phyloP scores from a whole-genome alignment of 2,329 filamentous ascomycete species.

The Orbilia oligospora region DNA sequence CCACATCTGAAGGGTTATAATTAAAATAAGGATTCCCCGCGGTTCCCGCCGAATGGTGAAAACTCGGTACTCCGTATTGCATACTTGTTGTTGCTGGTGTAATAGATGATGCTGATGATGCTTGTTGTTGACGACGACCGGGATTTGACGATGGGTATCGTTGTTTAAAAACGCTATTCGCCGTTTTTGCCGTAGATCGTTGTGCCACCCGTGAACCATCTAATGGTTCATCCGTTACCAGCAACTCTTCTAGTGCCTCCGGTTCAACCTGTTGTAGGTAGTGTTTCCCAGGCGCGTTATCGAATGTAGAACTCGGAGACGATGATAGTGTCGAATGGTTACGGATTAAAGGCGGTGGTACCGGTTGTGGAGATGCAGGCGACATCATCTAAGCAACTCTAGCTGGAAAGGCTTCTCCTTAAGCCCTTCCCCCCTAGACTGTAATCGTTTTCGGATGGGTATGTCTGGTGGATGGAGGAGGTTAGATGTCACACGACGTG shows the following conservation, averaged over 20 bases:
- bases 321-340: slow-evolving; percentile 44
- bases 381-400: slow-evolving; percentile 23
- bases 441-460: slow-evolving; percentile 5
- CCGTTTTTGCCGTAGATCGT: background rate
- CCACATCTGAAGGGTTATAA: slow-evolving; percentile 54
- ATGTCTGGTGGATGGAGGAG: slow-evolving; percentile 9
- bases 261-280: slow-evolving; percentile 55
- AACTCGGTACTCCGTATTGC: slow-evolving; percentile 57
- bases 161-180: background rate
- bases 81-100: slow-evolving; percentile 6
- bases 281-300: slow-evolving; percentile 57
- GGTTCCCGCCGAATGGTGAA: slow-evolving; percentile 47
- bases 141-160: slow-evolving; percentile 14
- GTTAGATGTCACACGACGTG: slow-evolving; percentile 48
- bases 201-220: background rate
- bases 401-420: background rate
- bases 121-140: slow-evolving; percentile 1
- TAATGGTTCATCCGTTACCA: background rate
- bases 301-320: slow-evolving; percentile 39
- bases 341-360: slow-evolving; percentile 35
- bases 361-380: slow-evolving; percentile 40
- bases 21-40: slow-evolving; percentile 43
- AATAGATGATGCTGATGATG: no score
- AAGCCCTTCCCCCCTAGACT: background rate
- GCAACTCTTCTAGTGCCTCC: slow-evolving; percentile 28